Base-by-base conservation (phyloP, 768 basidiomycete species). In the Amanita pallidorosea region DNA sequence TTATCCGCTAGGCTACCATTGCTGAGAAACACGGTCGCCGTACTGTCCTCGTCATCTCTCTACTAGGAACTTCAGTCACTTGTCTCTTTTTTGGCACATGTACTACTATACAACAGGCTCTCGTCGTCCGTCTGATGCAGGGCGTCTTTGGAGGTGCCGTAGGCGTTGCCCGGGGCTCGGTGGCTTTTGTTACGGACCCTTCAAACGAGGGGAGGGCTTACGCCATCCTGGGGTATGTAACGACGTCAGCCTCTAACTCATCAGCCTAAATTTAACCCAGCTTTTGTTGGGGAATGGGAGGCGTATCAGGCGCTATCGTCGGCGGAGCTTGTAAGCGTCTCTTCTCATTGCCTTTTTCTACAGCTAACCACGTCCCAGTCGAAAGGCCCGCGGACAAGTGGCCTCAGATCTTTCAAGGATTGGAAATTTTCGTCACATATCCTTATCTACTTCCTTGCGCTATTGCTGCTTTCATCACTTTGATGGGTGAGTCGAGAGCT, bases 201-300 rank as follows among this genome's bases (percentile, higher is more conserved):
- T 86, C 83, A 47, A 99, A 99, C 65, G 94, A 97, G 66, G 88
- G 88, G 22, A 77, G 91, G 57, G 96, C 95, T 20, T 98, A 97
- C 65, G 90, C 93, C 42, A 88, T 94, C 52, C 71, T 97, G 43
- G 94, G 93, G 80, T 86, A 55, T 56, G 67, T 57, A 43, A 35
- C 31, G 27, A 42, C 40, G 44, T 31, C 23, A 48, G 17, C 25
- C 38, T 20, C 29, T 31, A 34, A 43, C 37, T 55, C 47, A 41
- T 53, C 49, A 36, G 37, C 40, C 40, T 55, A 46, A n/a, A 45
- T 53, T 49, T 38, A 47, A 23, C 51, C 27, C 51, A 90, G 87
- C 9, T 96, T 95, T 65, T 89, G 84, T 57, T 96, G 95, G 96
- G 94, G 93, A 54, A 79, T 98, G 56, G 96, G 95, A 54, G 96